These are phyloP conservation scores for Elsinoe australis DNA, from an alignment of 2,329 filamentous ascomycete species.

Conservation along the genomic window DNA sequence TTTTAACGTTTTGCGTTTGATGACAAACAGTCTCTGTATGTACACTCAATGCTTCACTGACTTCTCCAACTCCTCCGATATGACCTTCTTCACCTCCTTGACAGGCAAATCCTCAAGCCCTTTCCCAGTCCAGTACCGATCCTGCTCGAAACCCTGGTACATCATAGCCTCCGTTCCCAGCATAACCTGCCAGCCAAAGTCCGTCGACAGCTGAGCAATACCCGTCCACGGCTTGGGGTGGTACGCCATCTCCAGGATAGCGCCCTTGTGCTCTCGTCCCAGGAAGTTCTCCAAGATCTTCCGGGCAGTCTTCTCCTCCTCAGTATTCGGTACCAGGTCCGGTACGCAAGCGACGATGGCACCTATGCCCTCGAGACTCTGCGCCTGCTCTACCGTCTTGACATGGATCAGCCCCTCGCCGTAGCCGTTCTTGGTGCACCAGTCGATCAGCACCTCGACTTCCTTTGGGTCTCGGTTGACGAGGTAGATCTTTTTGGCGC, in stretches of 20 bases:
- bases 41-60: conserved; percentile 13
- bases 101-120: conserved; percentile 53
- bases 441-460: conserved; percentile 57
- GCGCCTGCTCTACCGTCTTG: conserved; percentile 53
- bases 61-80: conserved; percentile 30
- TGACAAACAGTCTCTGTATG: conserved; percentile 7
- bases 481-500: conserved; percentile 62
- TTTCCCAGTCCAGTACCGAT: conserved; percentile 56
- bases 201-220: conserved; percentile 54
- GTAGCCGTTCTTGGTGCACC: conserved; percentile 54
- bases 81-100: conserved; percentile 49
- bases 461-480: conserved; percentile 65
- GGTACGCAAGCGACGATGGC: conserved; percentile 69
- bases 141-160: conserved; percentile 64
- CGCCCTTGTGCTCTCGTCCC: conserved; percentile 48
- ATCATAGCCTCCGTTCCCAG: conserved; percentile 70
- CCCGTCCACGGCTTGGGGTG: conserved; percentile 63
- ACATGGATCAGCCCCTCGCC: conserved; percentile 56
- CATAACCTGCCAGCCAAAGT: conserved; percentile 63
- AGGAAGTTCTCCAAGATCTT: conserved; percentile 47
- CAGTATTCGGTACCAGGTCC: conserved; percentile 61
- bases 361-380: conserved; percentile 50
- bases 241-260: conserved; percentile 76
- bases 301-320: conserved; percentile 55
- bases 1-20: too few relatives aligned